Base-by-base conservation (phyloP, 1,284 basidiomycete species). In the Apiotrichum gracile region DNA sequence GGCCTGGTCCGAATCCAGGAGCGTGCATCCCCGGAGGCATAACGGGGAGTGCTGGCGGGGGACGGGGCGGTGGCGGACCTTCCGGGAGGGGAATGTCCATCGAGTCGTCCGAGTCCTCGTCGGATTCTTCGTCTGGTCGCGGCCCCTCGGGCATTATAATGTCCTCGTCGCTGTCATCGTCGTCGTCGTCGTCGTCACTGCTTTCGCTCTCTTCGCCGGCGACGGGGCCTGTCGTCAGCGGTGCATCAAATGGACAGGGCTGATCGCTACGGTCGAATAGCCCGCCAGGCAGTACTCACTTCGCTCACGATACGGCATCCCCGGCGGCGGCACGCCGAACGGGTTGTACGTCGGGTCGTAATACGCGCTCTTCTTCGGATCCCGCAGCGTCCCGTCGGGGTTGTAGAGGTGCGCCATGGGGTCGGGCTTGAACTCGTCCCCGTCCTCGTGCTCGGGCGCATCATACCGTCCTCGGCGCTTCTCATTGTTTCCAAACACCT, bases 331-430 rank as follows among this genome's bases (percentile, higher is more conserved):
- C n/a, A 91, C 89, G 25, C 93, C 93, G 69, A 82, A 93, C 8
- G 91, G 91, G 70, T 97, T 97, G 82, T 94, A 86, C 47, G 91
- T 81, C 33, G 88, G 82, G 64, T 97, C 89, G 73, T 91, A 97
- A 73, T 97, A 97, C 39, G 92, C 79, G 73, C 89, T 93, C 62
- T 89, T 80, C 66, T 89, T 89, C 14, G 90, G 90, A 74, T 90
- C 87, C 52, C 85, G 79, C 58, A 89, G 85, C 46, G 88, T 80
- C 17, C 89, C 88, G 68, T 86, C 82, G 69, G 87, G 86, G 65
- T 87, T 82, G 76, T 89, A 91, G 25, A 87, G 67, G 48, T 67
- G 61, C 13, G 58, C 55, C 54, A 58, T 60, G 4, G 53, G 53
- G 21, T 55, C 54, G 4, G 27, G 57, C 49, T 45, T 60, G 19